phyloP scores from a whole-genome alignment of 768 basidiomycete species.

The Calocybe cyanea region DNA sequence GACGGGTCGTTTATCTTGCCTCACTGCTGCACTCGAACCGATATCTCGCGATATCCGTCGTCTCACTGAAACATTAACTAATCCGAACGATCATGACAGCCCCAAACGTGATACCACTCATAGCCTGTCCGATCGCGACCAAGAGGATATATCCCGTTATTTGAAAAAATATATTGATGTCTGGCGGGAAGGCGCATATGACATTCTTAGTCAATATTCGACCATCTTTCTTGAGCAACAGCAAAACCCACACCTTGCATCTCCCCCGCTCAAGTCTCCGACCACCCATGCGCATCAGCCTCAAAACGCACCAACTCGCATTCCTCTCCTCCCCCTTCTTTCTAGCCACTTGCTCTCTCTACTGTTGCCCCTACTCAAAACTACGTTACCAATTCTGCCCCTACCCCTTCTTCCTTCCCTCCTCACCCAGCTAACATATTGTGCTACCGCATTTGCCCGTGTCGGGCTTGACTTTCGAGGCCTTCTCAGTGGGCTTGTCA shows the following conservation, averaged over 20 bases:
- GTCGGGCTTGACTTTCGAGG: conserved; percentile 87
- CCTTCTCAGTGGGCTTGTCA: conserved; percentile 63
- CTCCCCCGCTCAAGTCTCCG: conserved; percentile 12
- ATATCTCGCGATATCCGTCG: conserved; percentile 19
- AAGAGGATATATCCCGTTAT: conserved; percentile 71
- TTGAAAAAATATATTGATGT: conserved; percentile 84
- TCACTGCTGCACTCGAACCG: conserved; percentile 33
- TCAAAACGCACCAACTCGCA: conserved; percentile 17
- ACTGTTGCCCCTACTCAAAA: conserved; percentile 64
- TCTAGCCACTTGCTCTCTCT: conserved; percentile 56
- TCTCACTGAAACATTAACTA: conserved; percentile 34
- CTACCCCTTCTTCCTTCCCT: conserved; percentile 72
- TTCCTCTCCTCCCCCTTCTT: conserved; percentile 60
- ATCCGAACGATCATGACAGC: conserved; percentile 39
- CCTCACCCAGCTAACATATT: conserved; percentile 92
- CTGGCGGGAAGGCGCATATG: conserved; percentile 91
- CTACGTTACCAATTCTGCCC: conserved; percentile 58
- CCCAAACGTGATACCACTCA: conserved; percentile 3
- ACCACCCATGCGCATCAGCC: neutral
- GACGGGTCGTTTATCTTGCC: conserved; percentile 59
- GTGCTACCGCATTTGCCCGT: conserved; percentile 87
- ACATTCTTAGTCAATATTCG: conserved; percentile 85
- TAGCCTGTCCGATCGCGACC: conserved; percentile 39
- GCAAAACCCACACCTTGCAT: conserved; percentile 21
- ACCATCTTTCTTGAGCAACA: conserved; percentile 83